Base-by-base conservation (phyloP, 345 rosid species). In the Conringia planisiliqua region DNA sequence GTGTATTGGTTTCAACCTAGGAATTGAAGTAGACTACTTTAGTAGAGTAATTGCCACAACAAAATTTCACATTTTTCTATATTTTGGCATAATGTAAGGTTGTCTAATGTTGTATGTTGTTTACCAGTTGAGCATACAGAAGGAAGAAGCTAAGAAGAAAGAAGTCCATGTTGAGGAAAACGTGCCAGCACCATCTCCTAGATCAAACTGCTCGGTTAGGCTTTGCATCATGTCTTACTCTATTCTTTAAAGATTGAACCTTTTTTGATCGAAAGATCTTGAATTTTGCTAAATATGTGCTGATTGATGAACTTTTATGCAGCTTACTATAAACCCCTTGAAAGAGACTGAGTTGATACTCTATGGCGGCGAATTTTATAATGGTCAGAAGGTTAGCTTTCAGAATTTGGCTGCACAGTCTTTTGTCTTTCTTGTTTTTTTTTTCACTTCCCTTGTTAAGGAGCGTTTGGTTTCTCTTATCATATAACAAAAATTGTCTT, bases 141-240 rank as follows among this genome's bases (percentile, higher is more conserved):
- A 88, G 58, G 95, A 90, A 66, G 96, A 94, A 70, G 96, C 98
- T 16, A 91, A 90, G 92, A 94, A 94, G 90, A 88, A 90, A 85
- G 96, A 94, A 66, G 93, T 94, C 12, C 95, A 81, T 30, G 81
- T 91, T 14, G 98, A 94, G 69, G 97, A 91, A 30, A 94, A 90
- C 73, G 96, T 90, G 4, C 84, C 90, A 2, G 90, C 93, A 27
- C 96, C 97, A n/a, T 91, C 97, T 73, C 95, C 86, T 39, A 89
- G 97, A 30, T 91, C 98, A 7, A 94, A 94, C 80, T 90, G 96
- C 68, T 72, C 98, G 63, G 98, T 94, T 84, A 47, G 62, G 56
- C 64, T 80, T 68, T 14, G 48, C 57, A 54, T 32, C 7, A 14
- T 43, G 18, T 71, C 10, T 46, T 20, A 13, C 57, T 62, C 27